A percentile compares a stretch with the other conserved stretches of the same genome.
phyloP scores from a whole-genome alignment of 2,329 filamentous ascomycete genomes.

The Sporothrix inflata region DNA sequence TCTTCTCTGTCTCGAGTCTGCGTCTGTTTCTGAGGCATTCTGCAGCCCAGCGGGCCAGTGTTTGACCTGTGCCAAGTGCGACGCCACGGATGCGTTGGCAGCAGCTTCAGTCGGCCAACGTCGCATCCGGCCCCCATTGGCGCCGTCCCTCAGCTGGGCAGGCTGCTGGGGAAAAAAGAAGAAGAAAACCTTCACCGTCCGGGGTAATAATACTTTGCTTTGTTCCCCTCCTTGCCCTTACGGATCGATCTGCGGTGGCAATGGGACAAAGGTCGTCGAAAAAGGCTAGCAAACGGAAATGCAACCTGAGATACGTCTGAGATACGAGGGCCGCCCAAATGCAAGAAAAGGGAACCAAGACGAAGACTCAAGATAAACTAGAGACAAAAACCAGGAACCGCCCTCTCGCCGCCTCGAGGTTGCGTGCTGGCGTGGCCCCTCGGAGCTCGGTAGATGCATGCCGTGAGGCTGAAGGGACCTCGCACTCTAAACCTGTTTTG shows the following conservation, averaged over 20 bases:
- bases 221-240: not conserved
- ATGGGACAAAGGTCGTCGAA: not conserved
- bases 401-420: not conserved
- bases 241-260: slow-evolving; percentile 3
- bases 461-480: slow-evolving; percentile 14
- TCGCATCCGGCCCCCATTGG: not conserved
- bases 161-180: not conserved
- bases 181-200: not conserved
- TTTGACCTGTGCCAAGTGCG: slow-evolving; percentile 6
- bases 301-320: not conserved
- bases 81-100: slow-evolving; percentile 16
- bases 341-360: not conserved
- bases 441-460: slow-evolving; percentile 1
- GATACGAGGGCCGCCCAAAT: not conserved
- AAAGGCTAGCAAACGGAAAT: no score
- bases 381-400: slow-evolving; percentile 1
- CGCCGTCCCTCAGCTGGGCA: slow-evolving; percentile 11
- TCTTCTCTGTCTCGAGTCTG: not conserved
- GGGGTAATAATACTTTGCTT: not conserved
- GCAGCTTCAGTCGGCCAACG: not conserved
- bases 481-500: not conserved
- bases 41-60: not conserved
- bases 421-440: not conserved
- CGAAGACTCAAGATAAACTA: not conserved
- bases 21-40: not conserved